Conservation (phyloP, 2,329 filamentous ascomycete genomes). For the Penicillium sp. region DNA sequence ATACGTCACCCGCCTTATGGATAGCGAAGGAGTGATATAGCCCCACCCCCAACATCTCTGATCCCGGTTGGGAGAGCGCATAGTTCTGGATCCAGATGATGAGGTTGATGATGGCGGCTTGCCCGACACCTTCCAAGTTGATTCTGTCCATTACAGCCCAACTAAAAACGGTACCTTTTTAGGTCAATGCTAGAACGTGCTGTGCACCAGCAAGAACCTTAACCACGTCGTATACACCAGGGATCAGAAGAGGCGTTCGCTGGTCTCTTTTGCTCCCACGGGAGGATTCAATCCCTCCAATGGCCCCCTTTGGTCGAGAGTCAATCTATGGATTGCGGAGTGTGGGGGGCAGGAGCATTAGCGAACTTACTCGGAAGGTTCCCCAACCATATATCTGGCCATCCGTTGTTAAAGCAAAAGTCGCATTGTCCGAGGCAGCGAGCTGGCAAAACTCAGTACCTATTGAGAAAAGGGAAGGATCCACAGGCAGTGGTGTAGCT, state of each 20-base stretch:
- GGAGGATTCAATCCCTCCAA: not conserved
- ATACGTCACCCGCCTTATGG: not conserved
- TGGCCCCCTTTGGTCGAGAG: not conserved
- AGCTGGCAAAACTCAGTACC: not conserved
- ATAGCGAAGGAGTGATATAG: conserved; percentile 3
- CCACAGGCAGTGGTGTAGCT: conserved; percentile 1
- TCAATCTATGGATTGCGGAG: not conserved
- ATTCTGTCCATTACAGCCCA: conserved; percentile 2
- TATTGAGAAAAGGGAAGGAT: not conserved
- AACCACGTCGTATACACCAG: not conserved
- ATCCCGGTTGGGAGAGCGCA: not conserved
- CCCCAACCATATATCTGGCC: conserved; percentile 3
- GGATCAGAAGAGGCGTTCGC: not conserved
- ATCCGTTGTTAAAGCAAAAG: not conserved
- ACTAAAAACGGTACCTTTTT: not conserved
- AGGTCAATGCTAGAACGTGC: not conserved
- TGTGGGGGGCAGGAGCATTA: not conserved
- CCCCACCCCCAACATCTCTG: not conserved
- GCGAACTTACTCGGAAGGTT: conserved; percentile 1
- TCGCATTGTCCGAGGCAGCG: conserved; percentile 2
- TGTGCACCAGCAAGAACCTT: not conserved
- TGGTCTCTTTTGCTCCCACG: not conserved
- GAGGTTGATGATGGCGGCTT: not conserved
- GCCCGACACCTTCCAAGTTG: conserved; percentile 1
- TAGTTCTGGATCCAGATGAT: not conserved